A percentile compares a stretch with the other conserved stretches of the same genome.
These are phyloP conservation scores for Trichoderma erinaceum DNA, from an alignment of 495 filamentous ascomycete genomes.

Conservation along the genomic window DNA sequence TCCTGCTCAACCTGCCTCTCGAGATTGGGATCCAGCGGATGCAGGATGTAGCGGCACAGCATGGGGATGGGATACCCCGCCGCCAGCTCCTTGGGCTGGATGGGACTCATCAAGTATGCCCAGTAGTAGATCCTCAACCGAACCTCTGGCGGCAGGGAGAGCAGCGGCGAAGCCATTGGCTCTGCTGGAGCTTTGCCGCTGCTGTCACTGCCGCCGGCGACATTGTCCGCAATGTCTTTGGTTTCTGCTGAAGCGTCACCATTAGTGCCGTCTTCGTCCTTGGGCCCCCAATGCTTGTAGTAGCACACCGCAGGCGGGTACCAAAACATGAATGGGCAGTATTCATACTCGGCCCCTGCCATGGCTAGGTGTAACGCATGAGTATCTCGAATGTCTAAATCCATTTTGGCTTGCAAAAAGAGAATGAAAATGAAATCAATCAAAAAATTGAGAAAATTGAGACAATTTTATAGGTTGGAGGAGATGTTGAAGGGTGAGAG, in stretches of 20 bases:
- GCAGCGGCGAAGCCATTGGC: neutral
- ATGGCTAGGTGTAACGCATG: conserved; percentile 6
- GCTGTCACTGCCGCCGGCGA: neutral
- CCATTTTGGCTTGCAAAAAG: neutral
- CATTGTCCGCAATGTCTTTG: neutral
- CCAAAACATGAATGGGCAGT: conserved; percentile 12
- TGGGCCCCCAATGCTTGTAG: conserved; percentile 3
- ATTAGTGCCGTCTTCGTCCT: neutral
- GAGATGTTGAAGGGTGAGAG: too few species aligned
- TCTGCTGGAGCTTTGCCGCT: neutral
- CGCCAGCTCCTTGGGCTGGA: conserved; percentile 38
- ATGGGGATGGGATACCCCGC: conserved; percentile 28
- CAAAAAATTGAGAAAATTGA: neutral
- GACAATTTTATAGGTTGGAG: neutral
- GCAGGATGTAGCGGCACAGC: conserved; percentile 25
- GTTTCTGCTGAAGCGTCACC: neutral
- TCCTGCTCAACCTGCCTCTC: neutral
- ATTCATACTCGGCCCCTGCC: neutral
- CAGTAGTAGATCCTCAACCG: conserved; percentile 31
- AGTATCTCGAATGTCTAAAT: neutral
- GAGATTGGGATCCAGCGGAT: conserved; percentile 19
- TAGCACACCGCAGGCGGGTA: conserved; percentile 11
- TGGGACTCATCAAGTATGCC: conserved; percentile 24
- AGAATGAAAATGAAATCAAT: neutral
- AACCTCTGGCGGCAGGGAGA: conserved; percentile 31